Evolutionary conservation across 352 stramenopile species (phyloP).

Genomic region (Phytophthora crassamura): DNA sequence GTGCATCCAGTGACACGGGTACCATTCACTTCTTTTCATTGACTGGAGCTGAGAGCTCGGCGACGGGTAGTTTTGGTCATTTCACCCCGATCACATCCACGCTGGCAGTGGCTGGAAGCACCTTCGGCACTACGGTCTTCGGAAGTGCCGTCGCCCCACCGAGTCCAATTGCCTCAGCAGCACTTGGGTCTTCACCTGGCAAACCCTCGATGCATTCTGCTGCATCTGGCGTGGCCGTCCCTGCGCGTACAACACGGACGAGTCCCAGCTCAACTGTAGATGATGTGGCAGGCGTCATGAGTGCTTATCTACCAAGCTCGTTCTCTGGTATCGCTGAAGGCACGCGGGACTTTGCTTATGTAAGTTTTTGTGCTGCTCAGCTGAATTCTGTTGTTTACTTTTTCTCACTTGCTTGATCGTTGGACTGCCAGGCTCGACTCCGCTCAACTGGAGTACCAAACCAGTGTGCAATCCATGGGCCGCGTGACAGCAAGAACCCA

Average conservation of each 20-base stretch:
- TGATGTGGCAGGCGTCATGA: constrained; percentile 72
- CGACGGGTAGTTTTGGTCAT: constrained; percentile 81
- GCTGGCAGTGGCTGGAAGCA: constrained; percentile 71
- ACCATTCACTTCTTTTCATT: constrained; percentile 97
- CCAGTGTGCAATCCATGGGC: constrained; percentile 81
- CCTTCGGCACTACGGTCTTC: constrained; percentile 62
- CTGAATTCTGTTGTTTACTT: constrained; percentile 2
- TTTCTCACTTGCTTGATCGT: constrained; percentile 1
- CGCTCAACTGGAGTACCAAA: constrained; percentile 76
- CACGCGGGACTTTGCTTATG: constrained; percentile 89
- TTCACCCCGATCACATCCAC: constrained; percentile 80
- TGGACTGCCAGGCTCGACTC: constrained; percentile 61
- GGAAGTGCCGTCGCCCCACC: constrained; percentile 30
- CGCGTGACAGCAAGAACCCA: constrained; percentile 54
- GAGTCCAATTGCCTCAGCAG: constrained; percentile 10
- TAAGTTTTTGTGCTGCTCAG: constrained; percentile 34
- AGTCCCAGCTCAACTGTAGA: constrained; percentile 61
- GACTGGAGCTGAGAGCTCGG: constrained; percentile 70
- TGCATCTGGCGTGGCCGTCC: constrained; percentile 2
- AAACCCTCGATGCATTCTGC: constrained; percentile 15
- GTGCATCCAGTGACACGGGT: constrained; percentile 96
- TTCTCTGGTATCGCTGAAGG: constrained; percentile 85
- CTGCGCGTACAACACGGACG: constrained; percentile 34
- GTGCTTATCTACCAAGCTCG: constrained; percentile 76
- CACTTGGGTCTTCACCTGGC: constrained; percentile 20